Conservation (phyloP, 164 flowering plant genomes). For the Tinospora cordifolia region DNA sequence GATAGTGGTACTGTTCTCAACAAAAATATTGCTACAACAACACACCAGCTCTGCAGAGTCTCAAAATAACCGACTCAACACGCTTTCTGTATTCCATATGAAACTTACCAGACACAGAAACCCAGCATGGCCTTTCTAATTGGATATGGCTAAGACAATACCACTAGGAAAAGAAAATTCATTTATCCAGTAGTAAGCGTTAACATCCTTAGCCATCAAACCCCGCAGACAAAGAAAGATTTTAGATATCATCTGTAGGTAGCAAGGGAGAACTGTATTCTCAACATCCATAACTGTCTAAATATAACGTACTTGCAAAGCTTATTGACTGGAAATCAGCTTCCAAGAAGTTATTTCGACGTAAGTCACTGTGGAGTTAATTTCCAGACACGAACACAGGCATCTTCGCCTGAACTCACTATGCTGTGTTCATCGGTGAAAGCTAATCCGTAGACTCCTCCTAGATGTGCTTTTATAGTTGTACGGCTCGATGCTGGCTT, state of each 20-base stretch:
- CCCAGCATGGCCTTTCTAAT: neutral
- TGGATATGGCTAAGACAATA: neutral
- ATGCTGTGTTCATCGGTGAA: constrained; percentile 59
- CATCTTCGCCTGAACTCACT: constrained; percentile 93
- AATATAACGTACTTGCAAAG: neutral
- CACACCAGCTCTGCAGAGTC: neutral
- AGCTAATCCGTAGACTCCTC: constrained; percentile 87
- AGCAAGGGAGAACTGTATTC: neutral
- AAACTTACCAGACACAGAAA: neutral
- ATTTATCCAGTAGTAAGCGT: neutral
- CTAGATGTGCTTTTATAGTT: constrained; percentile 88
- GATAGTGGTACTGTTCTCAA: neutral
- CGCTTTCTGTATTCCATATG: neutral
- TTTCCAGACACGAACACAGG: constrained; percentile 80
- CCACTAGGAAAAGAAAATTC: neutral
- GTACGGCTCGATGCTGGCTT: constrained; percentile 81
- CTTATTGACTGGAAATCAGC: neutral
- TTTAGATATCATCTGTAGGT: neutral
- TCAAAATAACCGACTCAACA: constrained; percentile 1
- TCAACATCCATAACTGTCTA: neutral
- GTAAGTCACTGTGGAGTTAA: constrained; percentile 34
- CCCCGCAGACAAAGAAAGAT: neutral
- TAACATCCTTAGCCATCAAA: neutral
- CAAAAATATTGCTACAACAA: neutral
- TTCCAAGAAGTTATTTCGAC: neutral